These are phyloP conservation scores for Cyberlindnera veronae DNA, from an alignment of 805 yeast genomes.

Conservation along the genomic window DNA sequence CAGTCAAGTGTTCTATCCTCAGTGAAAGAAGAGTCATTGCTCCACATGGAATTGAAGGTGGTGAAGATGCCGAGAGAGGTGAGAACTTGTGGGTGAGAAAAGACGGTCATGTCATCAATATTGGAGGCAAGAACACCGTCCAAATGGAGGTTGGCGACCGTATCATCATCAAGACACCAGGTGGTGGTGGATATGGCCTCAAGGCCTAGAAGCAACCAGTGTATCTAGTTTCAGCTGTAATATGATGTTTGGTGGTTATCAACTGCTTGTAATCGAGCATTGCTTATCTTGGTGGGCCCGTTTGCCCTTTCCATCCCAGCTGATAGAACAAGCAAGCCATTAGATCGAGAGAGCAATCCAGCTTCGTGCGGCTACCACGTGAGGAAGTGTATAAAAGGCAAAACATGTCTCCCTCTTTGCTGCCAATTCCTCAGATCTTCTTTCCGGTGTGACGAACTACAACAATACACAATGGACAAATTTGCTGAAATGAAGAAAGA, in stretches of 20 bases:
- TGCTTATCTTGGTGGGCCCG: too few species aligned
- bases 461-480: constrained; percentile 2
- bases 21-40: constrained; percentile 83
- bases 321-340: too few species aligned
- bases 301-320: too few species aligned
- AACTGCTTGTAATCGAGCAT: neutral
- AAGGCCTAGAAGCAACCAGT: neutral
- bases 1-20: constrained; percentile 72
- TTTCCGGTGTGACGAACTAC: neutral
- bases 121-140: constrained; percentile 74
- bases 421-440: too few species aligned
- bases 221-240: neutral
- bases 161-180: constrained; percentile 69
- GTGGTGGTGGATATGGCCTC: constrained; percentile 79
- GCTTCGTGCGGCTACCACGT: too few species aligned
- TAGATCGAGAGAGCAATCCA: too few species aligned
- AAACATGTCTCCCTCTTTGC: too few species aligned
- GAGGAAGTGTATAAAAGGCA: too few species aligned
- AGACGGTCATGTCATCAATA: constrained; percentile 36
- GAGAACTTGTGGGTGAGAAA: constrained; percentile 50
- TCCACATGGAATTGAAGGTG: constrained; percentile 88
- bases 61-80: constrained; percentile 73
- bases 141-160: constrained; percentile 59
- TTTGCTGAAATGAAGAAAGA: constrained; percentile 7
- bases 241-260: neutral